phyloP scores from a whole-genome alignment of 352 stramenopile species.

The Globisporangium paroecandrum region DNA sequence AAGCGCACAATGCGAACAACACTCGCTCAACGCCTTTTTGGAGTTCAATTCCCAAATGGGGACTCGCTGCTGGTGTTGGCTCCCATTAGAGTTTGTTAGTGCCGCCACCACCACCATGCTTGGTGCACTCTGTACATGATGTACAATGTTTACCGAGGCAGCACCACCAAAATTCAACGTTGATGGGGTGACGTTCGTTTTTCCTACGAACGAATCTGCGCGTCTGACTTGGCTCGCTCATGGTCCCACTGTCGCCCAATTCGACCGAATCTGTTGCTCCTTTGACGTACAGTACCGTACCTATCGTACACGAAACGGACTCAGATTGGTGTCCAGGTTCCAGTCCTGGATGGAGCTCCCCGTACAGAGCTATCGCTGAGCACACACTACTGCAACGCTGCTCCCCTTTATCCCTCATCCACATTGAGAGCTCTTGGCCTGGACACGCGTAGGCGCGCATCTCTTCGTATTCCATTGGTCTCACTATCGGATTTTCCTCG shows the following conservation, averaged over 20 bases:
- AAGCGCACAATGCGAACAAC: neutral
- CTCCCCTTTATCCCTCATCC: neutral
- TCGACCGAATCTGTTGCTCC: slow-evolving; percentile 4
- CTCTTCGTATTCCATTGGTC: neutral
- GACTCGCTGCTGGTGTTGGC: neutral
- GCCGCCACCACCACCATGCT: too few relatives aligned
- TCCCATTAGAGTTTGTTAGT: neutral
- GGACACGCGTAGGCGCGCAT: neutral
- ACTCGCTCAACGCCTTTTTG: neutral
- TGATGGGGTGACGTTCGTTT: neutral
- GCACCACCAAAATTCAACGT: slow-evolving; percentile 5
- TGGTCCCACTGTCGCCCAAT: neutral
- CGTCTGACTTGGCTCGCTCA: slow-evolving; percentile 5
- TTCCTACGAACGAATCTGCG: neutral
- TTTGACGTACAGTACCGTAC: neutral
- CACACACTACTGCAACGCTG: too few relatives aligned
- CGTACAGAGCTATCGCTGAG: neutral
- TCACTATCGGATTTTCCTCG: slow-evolving; percentile 5
- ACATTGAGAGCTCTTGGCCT: neutral
- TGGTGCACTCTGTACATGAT: too few relatives aligned
- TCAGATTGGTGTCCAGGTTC: neutral
- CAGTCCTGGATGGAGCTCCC: neutral
- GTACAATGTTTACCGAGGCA: neutral
- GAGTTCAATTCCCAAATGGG: neutral
- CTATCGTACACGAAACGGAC: neutral